Evolutionary conservation across 371 early-diverging fungal genomes (phyloP).

Genomic region (Lichtheimia ornata): DNA sequence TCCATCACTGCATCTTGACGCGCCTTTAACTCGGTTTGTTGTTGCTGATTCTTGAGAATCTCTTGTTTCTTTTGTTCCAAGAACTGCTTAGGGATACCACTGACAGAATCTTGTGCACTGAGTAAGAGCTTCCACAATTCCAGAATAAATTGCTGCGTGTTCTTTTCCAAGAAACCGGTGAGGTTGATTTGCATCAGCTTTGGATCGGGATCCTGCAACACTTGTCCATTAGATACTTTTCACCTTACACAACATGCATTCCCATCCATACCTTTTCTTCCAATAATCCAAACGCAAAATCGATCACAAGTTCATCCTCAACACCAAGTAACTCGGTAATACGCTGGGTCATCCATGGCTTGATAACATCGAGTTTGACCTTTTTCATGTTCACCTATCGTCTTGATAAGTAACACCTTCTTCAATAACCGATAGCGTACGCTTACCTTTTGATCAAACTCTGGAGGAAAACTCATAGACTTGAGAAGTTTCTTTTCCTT

Average conservation of each 20-base stretch:
- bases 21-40: conserved; percentile 18
- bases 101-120: conserved; percentile 81
- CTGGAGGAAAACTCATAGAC: conserved; percentile 81
- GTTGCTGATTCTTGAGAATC: conserved; percentile 49
- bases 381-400: conserved; percentile 84
- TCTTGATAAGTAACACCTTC: neutral
- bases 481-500: conserved; percentile 86
- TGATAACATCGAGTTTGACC: conserved; percentile 84
- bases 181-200: conserved; percentile 90
- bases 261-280: conserved; percentile 64
- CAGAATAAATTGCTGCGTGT: conserved; percentile 78
- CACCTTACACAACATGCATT: neutral
- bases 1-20: conserved; percentile 47
- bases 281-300: conserved; percentile 81
- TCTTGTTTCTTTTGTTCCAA: conserved; percentile 88
- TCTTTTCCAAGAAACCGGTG: conserved; percentile 91
- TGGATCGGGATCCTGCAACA: conserved; percentile 75
- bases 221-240: neutral
- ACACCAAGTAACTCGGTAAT: conserved; percentile 82
- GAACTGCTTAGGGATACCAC: conserved; percentile 87
- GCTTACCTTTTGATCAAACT: conserved; percentile 79
- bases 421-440: neutral
- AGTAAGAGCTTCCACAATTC: conserved; percentile 90
- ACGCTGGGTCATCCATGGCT: conserved; percentile 83
- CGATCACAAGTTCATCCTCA: conserved; percentile 93